Evolutionary conservation across 2,329 filamentous ascomycete genomes (phyloP).

Genomic region (Aspergillus neoniger): DNA sequence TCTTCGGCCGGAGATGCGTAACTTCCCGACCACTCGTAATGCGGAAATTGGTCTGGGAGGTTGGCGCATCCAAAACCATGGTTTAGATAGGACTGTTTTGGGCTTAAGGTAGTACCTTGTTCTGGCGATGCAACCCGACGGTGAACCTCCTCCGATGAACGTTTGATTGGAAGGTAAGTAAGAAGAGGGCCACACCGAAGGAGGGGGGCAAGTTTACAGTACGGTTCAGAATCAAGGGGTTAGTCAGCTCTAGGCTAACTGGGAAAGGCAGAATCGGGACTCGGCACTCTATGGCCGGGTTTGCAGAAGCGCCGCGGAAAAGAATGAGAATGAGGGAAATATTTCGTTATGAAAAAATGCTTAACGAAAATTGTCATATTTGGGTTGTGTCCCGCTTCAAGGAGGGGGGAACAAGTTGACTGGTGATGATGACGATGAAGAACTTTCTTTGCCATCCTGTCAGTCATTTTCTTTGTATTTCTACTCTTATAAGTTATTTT

Average conservation of each 20-base stretch:
- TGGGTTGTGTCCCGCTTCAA: background rate
- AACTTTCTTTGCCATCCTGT: background rate
- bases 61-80: background rate
- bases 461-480: too few species aligned
- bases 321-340: background rate
- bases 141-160: background rate
- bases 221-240: background rate
- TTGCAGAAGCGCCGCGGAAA: background rate
- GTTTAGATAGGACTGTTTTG: background rate
- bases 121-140: slow-evolving; percentile 1
- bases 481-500: background rate
- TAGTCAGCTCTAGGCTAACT: slow-evolving; percentile 4
- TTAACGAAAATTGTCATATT: background rate
- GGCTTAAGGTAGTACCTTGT: background rate
- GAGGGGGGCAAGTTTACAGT: background rate
- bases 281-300: background rate
- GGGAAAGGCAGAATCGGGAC: background rate
- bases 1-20: background rate
- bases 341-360: background rate
- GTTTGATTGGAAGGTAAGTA: background rate
- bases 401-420: background rate
- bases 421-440: background rate
- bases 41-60: background rate
- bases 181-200: background rate
- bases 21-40: background rate